These are phyloP conservation scores for Nakaseomyces delphensis DNA, from an alignment of 1,139 yeast genomes.

Conservation along the genomic window DNA sequence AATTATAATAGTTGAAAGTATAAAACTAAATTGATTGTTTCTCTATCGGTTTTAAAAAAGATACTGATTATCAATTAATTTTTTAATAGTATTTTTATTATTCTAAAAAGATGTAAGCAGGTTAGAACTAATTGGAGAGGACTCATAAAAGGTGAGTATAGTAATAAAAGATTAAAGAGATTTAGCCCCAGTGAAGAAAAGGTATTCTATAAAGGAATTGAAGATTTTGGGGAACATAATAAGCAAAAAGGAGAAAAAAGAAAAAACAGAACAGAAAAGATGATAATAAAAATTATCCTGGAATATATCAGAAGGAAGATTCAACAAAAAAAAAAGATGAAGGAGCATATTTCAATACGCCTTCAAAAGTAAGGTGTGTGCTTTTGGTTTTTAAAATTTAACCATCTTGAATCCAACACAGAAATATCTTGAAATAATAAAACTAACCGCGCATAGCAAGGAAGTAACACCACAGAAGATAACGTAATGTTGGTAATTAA, in stretches of 20 bases:
- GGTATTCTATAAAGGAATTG: not conserved
- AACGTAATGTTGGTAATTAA: slow-evolving; percentile 20
- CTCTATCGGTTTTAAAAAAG: too few species aligned
- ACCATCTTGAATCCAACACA: slow-evolving; percentile 19
- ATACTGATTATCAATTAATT: too few species aligned
- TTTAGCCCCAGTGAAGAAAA: not conserved
- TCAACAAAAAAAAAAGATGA: too few species aligned
- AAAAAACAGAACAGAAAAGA: not conserved
- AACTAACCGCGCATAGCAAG: slow-evolving; percentile 16
- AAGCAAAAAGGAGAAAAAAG: not conserved
- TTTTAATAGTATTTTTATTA: not conserved
- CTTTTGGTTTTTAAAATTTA: slow-evolving; percentile 11
- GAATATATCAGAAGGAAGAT: slow-evolving; percentile 5
- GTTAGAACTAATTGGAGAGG: not conserved
- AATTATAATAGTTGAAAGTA: too few species aligned
- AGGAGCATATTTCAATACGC: too few species aligned
- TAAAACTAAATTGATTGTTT: too few species aligned
- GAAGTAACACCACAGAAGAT: slow-evolving; percentile 22
- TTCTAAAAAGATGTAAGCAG: not conserved
- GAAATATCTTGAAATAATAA: slow-evolving; percentile 20
- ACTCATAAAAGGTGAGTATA: slow-evolving; percentile 4
- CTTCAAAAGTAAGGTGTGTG: not conserved
- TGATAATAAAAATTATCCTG: not conserved
- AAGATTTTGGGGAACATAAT: not conserved
- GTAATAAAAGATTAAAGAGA: not conserved